These are phyloP conservation scores for Xylona heveae DNA, from an alignment of 495 filamentous ascomycete genomes.

Conservation along the genomic window DNA sequence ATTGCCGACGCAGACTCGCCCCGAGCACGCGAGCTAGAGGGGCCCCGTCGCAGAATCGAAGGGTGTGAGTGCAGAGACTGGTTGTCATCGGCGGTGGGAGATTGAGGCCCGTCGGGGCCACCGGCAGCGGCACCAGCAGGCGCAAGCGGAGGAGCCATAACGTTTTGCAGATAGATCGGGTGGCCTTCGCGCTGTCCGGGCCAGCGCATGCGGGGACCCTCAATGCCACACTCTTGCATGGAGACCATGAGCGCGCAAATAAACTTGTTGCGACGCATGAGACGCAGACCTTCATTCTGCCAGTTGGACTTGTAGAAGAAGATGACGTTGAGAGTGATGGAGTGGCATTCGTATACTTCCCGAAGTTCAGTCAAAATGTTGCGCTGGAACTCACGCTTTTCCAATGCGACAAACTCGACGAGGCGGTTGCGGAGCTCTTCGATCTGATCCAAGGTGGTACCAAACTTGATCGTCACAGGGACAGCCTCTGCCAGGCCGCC, in stretches of 20 bases:
- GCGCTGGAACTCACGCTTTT: constrained; percentile 80
- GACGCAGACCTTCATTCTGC: constrained; percentile 83
- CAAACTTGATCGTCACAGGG: constrained; percentile 68
- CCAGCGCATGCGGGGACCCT: constrained; percentile 60
- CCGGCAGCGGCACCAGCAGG: constrained; percentile 7
- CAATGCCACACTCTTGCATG: constrained; percentile 69
- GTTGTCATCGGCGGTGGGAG: constrained; percentile 2
- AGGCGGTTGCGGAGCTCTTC: constrained; percentile 66
- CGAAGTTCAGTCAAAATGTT: constrained; percentile 81
- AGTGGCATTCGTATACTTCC: constrained; percentile 39
- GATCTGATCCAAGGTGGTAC: constrained; percentile 71
- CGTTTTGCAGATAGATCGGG: constrained; percentile 34
- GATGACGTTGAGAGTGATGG: constrained; percentile 74
- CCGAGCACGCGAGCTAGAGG: constrained; percentile 24
- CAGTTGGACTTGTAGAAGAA: constrained; percentile 95
- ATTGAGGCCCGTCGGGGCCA: constrained; percentile 12
- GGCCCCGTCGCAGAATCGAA: constrained; percentile 32
- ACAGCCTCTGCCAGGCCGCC: constrained; percentile 77
- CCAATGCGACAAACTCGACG: constrained; percentile 60
- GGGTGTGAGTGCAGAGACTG: constrained; percentile 15
- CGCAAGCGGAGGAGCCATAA: constrained; percentile 7
- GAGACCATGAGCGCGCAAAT: constrained; percentile 81
- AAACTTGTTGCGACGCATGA: constrained; percentile 85
- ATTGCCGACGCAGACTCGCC: constrained; percentile 31
- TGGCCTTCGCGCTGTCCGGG: constrained; percentile 40